Conservation (phyloP, 1,284 basidiomycete species). For the Volvariella surrecta region DNA sequence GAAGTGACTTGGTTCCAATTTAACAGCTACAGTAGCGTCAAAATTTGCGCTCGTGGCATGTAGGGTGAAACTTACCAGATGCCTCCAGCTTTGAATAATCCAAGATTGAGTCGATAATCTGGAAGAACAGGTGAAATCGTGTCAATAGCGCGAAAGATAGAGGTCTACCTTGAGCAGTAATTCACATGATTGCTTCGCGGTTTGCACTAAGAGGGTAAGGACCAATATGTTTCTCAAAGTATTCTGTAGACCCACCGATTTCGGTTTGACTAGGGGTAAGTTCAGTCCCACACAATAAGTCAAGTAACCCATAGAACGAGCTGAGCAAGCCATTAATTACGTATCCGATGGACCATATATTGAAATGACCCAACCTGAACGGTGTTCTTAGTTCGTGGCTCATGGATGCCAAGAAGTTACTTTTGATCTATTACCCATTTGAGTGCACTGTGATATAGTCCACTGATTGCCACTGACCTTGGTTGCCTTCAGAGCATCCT, state of each 20-base stretch:
- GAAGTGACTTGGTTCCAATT: constrained; percentile 58
- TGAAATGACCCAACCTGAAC: constrained; percentile 41
- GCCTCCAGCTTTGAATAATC: constrained; percentile 71
- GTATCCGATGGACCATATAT: not conserved
- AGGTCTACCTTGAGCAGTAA: constrained; percentile 48
- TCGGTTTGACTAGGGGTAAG: constrained; percentile 58
- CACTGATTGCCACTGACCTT: constrained; percentile 31
- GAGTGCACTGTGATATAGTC: not conserved
- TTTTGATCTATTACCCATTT: constrained; percentile 44
- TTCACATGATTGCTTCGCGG: constrained; percentile 67
- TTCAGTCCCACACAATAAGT: constrained; percentile 59
- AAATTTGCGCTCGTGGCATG: constrained; percentile 1
- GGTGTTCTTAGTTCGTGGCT: constrained; percentile 66
- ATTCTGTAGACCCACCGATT: constrained; percentile 35
- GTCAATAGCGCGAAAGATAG: not conserved
- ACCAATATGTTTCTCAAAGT: not conserved
- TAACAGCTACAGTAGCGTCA: constrained; percentile 37
- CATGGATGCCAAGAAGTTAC: constrained; percentile 70
- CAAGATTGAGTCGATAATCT: constrained; percentile 71
- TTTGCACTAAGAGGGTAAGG: constrained; percentile 40
- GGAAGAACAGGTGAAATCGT: not conserved
- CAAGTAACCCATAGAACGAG: constrained; percentile 65
- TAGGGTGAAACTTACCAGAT: constrained; percentile 34
- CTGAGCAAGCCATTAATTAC: constrained; percentile 20
- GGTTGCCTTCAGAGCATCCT: constrained; percentile 63